phyloP scores from a whole-genome alignment of 208 protist species.

The Porcisia hertigi region DNA sequence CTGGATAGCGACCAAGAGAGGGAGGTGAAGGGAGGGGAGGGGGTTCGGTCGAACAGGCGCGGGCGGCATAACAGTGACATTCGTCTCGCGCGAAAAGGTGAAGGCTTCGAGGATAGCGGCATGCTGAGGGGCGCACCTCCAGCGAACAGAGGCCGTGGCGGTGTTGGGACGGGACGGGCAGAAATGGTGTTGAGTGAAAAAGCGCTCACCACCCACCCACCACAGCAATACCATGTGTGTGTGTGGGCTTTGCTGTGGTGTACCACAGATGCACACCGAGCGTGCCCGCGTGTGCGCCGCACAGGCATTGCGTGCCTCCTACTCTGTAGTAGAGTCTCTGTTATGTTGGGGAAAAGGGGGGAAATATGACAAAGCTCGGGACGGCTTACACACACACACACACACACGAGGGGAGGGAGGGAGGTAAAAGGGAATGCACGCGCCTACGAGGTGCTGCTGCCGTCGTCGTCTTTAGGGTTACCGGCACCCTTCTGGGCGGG shows the following conservation, averaged over 20 bases:
- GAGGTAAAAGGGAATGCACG: neutral
- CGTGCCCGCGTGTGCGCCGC: neutral
- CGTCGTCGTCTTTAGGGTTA: slow-evolving; percentile 3
- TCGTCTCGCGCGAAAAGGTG: neutral
- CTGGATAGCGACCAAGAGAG: too few species aligned
- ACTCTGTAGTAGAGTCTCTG: neutral
- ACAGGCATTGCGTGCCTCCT: neutral
- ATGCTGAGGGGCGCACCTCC: neutral
- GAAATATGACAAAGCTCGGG: neutral
- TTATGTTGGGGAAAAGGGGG: neutral
- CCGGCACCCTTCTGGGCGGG: neutral
- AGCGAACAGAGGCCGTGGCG: neutral
- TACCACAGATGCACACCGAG: neutral
- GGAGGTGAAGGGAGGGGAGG: neutral
- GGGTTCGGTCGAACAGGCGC: neutral
- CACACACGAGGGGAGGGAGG: neutral
- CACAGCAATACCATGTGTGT: neutral
- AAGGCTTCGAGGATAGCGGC: neutral
- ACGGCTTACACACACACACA: neutral
- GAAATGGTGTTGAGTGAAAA: neutral
- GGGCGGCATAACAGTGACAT: neutral
- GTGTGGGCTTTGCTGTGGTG: too few species aligned
- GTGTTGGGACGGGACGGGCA: neutral
- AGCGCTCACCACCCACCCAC: neutral
- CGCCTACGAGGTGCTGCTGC: neutral